Percentiles rank a stretch among this genome's conserved stretches.
Evolutionary conservation across 2,329 filamentous ascomycete genomes (phyloP).

Genomic region (Exophiala spinifera): DNA sequence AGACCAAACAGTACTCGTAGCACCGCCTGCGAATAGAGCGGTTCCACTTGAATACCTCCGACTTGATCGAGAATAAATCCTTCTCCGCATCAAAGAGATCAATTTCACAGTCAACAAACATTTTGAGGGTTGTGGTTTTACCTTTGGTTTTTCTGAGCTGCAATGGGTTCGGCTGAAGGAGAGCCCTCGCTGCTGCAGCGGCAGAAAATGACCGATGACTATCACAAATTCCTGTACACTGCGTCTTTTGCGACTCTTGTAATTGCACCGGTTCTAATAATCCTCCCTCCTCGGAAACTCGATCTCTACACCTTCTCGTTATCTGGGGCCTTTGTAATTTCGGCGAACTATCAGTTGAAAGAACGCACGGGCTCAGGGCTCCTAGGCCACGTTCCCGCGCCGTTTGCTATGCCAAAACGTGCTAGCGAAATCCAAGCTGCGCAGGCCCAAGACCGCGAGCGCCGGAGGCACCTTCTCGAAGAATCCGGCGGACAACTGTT

Average conservation of each 20-base stretch:
- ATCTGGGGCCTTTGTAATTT: conserved; percentile 47
- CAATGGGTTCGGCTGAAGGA: not conserved
- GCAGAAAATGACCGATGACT: conserved; percentile 17
- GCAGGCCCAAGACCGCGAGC: conserved; percentile 11
- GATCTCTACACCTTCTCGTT: conserved; percentile 59
- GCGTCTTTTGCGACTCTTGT: conserved; percentile 50
- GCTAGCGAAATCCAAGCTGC: conserved; percentile 17
- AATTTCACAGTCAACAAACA: not conserved
- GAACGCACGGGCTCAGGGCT: conserved; percentile 41
- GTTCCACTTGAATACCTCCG: too few relatives aligned
- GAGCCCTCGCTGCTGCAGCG: conserved; percentile 1
- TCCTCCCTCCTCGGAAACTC: conserved; percentile 60
- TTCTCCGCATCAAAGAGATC: conserved; percentile 2
- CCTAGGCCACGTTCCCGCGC: conserved; percentile 32
- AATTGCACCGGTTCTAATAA: conserved; percentile 52
- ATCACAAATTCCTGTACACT: conserved; percentile 35
- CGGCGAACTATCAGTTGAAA: conserved; percentile 48
- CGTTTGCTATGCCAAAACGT: conserved; percentile 6
- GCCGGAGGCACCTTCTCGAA: conserved; percentile 28
- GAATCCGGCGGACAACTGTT: conserved; percentile 19
- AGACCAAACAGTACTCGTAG: too few relatives aligned
- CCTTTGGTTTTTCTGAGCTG: too few relatives aligned
- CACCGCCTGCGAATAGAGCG: too few relatives aligned
- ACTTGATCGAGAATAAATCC: too few relatives aligned
- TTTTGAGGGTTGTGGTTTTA: not conserved